Evolutionary conservation across 257 asterid genomes (phyloP).

Genomic region (Catharanthus roseus): DNA sequence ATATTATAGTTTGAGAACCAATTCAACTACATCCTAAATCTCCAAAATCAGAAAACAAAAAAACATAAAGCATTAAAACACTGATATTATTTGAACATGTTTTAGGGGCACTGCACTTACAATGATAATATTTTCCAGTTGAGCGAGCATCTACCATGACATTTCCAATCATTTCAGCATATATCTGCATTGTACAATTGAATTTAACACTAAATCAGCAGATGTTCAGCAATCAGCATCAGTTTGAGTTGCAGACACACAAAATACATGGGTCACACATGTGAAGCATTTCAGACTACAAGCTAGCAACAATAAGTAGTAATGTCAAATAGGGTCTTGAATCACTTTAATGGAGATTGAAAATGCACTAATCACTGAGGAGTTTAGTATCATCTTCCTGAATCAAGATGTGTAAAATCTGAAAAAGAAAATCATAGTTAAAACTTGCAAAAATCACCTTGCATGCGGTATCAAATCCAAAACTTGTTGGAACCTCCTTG

Average conservation of each 20-base stretch:
- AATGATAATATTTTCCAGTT: constrained; percentile 97
- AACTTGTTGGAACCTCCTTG: constrained; percentile 93
- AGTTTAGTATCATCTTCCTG: background rate
- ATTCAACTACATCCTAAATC: too few relatives aligned
- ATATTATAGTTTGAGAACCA: too few relatives aligned
- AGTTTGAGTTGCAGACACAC: background rate
- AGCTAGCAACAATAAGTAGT: background rate
- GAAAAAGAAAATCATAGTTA: background rate
- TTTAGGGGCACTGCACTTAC: constrained; percentile 37
- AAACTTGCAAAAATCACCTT: constrained; percentile 49
- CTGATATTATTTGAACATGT: background rate
- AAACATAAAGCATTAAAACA: too few relatives aligned
- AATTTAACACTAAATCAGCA: constrained; percentile 1
- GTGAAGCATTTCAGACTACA: background rate
- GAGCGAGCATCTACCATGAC: constrained; percentile 97
- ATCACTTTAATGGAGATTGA: background rate
- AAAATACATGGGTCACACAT: background rate
- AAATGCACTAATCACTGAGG: background rate
- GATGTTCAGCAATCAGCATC: background rate
- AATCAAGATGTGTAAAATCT: background rate
- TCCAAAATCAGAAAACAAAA: too few relatives aligned
- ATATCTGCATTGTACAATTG: constrained; percentile 52
- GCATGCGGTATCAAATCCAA: constrained; percentile 99
- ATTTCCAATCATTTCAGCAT: constrained; percentile 92
- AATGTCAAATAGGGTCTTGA: too few relatives aligned